Evolutionary conservation across 2,329 filamentous ascomycete genomes (phyloP).

Genomic region (Stenocarpella maydis): DNA sequence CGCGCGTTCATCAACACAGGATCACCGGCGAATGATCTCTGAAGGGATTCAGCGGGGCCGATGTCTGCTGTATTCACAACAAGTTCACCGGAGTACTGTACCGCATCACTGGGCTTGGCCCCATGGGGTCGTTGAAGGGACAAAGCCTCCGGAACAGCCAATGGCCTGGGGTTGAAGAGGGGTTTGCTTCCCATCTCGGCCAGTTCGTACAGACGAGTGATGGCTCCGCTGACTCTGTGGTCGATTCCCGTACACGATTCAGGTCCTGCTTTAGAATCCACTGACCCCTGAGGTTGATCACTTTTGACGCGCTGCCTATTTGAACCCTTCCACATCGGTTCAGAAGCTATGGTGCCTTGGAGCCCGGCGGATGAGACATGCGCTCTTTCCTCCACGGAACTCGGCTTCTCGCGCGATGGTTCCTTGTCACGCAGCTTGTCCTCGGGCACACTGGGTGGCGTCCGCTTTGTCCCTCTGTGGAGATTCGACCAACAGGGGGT

Average conservation of each 20-base stretch:
- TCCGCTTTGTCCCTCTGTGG: neutral
- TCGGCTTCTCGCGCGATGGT: neutral
- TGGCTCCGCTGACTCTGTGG: neutral
- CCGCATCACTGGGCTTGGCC: neutral
- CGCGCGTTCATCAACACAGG: conserved; percentile 14
- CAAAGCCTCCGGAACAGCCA: neutral
- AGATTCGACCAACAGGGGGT: too few relatives aligned
- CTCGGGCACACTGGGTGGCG: too few relatives aligned
- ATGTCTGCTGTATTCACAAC: neutral
- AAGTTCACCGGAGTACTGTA: neutral
- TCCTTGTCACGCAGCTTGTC: neutral
- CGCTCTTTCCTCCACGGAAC: too few relatives aligned
- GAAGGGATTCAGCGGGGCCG: conserved; percentile 15
- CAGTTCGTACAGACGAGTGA: neutral
- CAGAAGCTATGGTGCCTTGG: neutral
- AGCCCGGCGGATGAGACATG: neutral
- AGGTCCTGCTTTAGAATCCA: neutral
- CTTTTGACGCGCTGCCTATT: neutral
- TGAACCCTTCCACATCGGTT: neutral
- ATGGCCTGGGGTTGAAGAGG: neutral
- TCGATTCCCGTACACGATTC: neutral
- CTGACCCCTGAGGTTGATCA: neutral
- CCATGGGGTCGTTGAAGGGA: too few relatives aligned
- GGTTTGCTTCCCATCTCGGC: neutral
- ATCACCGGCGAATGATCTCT: neutral